These are phyloP conservation scores for Graphiopsis chlorocephala DNA, from an alignment of 2,329 filamentous ascomycete genomes.

Conservation along the genomic window DNA sequence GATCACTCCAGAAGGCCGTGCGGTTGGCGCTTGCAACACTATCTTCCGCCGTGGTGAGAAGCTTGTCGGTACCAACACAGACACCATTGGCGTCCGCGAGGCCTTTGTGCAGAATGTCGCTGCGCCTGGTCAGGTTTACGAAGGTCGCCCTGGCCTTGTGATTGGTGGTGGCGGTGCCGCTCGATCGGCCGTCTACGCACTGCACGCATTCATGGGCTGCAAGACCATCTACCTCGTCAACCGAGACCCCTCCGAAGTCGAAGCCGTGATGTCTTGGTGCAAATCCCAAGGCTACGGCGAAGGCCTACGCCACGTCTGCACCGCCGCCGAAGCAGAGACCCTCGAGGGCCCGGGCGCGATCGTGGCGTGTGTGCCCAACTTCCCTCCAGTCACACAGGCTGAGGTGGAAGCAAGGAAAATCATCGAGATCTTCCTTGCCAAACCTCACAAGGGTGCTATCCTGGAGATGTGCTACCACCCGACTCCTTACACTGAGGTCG, in stretches of 20 bases:
- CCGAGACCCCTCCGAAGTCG: conserved; percentile 65
- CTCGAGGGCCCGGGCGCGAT: conserved; percentile 64
- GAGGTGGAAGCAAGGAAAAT: conserved; percentile 62
- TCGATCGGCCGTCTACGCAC: conserved; percentile 72
- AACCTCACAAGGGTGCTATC: conserved; percentile 62
- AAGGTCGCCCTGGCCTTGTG: conserved; percentile 65
- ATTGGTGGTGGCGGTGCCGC: conserved; percentile 77
- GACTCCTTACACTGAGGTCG: conserved; percentile 64
- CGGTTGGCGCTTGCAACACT: conserved; percentile 78
- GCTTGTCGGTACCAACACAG: conserved; percentile 72
- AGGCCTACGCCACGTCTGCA: conserved; percentile 59
- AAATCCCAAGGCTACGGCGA: conserved; percentile 57
- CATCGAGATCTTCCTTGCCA: conserved; percentile 49
- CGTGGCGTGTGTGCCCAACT: conserved; percentile 73
- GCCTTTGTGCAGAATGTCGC: conserved; percentile 55
- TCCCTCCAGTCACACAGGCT: conserved; percentile 62
- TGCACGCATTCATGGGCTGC: conserved; percentile 67
- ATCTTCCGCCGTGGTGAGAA: conserved; percentile 61
- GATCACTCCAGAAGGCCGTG: conserved; percentile 67
- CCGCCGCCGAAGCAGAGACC: conserved; percentile 56
- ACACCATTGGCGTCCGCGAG: conserved; percentile 74
- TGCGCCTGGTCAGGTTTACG: conserved; percentile 48
- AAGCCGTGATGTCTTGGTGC: conserved; percentile 65
- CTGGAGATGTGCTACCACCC: conserved; percentile 86
- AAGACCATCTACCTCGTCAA: conserved; percentile 74